Base-by-base conservation (phyloP, 352 stramenopile species). In the Pythium insidiosum region DNA sequence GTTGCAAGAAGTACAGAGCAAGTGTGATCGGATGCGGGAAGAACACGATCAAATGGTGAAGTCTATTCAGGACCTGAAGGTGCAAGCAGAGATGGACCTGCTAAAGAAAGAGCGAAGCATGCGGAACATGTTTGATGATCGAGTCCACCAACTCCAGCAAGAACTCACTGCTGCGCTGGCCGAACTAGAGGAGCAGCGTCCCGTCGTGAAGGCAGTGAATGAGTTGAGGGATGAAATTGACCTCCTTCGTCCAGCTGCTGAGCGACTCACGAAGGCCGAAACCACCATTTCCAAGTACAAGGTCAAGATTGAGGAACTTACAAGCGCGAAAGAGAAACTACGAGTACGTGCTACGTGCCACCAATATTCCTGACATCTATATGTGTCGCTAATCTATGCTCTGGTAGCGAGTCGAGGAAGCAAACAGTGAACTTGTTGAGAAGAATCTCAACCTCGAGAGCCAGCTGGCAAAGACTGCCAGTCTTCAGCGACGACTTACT, bases 221-320 rank as follows among this genome's bases (percentile, higher is more conserved):
- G 55, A 36, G 12, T 43, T 88, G 9, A 62, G 60, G 6, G 78
- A 91, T 35, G 78, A 88, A 55, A 53, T 87, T 3, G 78, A 91
- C 56, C 30, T 91, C 5, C 52, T 91, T 29, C 65, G 70, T 16
- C 68, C 78, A 4, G 36, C 67, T 0, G 69, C 67, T 4, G 61
- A 72, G 11, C 78, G 69, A 48, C 49, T 70, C 7, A 39, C 42
- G 4, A 87, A 83, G 38, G 51, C 68, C 25, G 73, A 84, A 46
- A 22, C 49, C 0, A 65, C 56, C 0, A 18, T 86, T 10, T 52
- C 56, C 4, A 91, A 83, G 47, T 91, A 88, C 56, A 81, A 84
- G 46, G 53, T 47, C 1, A 87, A 86, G 30, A 65, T 91, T 19
- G 78, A 91, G 26, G 64, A 79, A 10, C 40, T 91, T 5, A 47